These are phyloP conservation scores for Vachellia pachyceras DNA, from an alignment of 306 rosid species.

Conservation along the genomic window DNA sequence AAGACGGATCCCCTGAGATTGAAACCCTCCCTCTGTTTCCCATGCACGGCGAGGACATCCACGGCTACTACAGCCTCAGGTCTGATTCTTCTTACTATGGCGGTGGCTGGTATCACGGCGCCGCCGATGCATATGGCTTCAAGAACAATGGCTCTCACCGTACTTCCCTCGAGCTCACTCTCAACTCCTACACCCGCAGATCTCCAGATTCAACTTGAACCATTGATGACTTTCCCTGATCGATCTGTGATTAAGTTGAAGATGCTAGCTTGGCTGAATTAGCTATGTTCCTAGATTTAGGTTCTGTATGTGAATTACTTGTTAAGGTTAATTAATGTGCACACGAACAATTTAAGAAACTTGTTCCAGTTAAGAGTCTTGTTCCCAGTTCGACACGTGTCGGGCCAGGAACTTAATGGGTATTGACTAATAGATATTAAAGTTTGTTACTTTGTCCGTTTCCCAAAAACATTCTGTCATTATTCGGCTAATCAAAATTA, in stretches of 20 bases:
- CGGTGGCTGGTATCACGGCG: conserved; percentile 50
- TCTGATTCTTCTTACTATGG: conserved; percentile 59
- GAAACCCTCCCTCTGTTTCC: conserved; percentile 97
- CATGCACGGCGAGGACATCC: conserved; percentile 78
- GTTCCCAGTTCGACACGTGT: conserved; percentile 12
- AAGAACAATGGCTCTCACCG: conserved; percentile 11
- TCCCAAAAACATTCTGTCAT: conserved; percentile 24
- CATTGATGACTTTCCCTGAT: conserved; percentile 49
- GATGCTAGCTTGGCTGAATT: conserved; percentile 11
- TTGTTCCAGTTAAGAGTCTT: conserved; percentile 31
- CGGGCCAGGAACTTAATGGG: background rate
- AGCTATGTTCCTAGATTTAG: conserved; percentile 26
- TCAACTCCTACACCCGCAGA: conserved; percentile 20
- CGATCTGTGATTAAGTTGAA: background rate
- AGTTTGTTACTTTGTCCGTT: conserved; percentile 14
- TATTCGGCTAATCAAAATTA: conserved; percentile 16
- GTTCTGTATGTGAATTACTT: conserved; percentile 23
- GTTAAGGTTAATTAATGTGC: conserved; percentile 24
- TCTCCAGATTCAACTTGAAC: conserved; percentile 54
- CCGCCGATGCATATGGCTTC: conserved; percentile 26
- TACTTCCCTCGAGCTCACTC: conserved; percentile 21
- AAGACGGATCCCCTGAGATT: conserved; percentile 49
- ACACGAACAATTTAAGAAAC: conserved; percentile 30
- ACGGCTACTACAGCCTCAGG: conserved; percentile 62
- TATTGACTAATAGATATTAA: background rate